Evolutionary conservation across 768 basidiomycete genomes (phyloP).

Genomic region (Mycena haematopus): DNA sequence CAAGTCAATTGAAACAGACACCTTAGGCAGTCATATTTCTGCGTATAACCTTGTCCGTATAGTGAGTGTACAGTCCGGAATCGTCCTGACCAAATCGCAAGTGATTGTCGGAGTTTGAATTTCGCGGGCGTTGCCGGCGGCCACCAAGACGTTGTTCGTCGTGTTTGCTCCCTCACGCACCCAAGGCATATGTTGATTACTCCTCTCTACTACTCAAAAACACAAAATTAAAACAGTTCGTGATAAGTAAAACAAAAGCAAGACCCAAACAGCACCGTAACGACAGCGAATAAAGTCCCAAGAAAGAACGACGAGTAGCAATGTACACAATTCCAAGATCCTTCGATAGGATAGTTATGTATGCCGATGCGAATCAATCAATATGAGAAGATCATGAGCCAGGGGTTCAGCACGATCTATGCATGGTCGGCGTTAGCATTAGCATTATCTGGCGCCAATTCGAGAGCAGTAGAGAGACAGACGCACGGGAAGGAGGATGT

Average conservation of each 20-base stretch:
- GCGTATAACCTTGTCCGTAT: no score
- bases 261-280: conserved; percentile 15
- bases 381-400: conserved; percentile 84
- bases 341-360: conserved; percentile 12
- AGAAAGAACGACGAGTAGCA: neutral
- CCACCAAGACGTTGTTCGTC: no score
- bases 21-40: no score
- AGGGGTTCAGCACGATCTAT: conserved; percentile 81
- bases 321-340: conserved; percentile 3
- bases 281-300: conserved; percentile 17
- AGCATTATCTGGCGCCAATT: neutral
- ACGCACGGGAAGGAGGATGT: conserved; percentile 74
- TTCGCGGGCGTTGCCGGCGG: no score
- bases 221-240: conserved; percentile 10
- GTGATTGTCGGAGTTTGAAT: no score
- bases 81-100: no score
- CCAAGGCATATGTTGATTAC: conserved; percentile 5
- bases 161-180: no score
- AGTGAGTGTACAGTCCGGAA: no score
- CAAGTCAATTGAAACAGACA: no score
- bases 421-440: conserved; percentile 23
- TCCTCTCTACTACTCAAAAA: neutral
- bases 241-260: neutral
- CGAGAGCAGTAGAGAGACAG: conserved; percentile 34
- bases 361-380: conserved; percentile 32